Percentiles rank a stretch among this genome's conserved stretches.
Conservation (phyloP, 108 stramenopile genomes). For the Asterionellopsis glacialis region DNA sequence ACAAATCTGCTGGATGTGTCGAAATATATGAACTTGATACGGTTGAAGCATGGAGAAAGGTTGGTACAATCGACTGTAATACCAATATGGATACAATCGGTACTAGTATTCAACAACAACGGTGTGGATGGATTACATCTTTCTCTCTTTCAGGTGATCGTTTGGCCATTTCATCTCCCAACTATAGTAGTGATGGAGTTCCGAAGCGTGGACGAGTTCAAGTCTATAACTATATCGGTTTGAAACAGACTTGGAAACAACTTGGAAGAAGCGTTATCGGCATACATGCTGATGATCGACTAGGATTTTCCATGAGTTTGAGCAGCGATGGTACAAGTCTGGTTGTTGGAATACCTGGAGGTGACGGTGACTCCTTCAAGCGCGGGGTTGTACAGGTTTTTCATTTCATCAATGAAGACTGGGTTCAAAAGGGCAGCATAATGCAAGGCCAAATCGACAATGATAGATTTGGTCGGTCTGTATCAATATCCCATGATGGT, state of each 20-base stretch:
- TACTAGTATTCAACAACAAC: constrained; percentile 2
- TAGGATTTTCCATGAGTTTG: constrained; percentile 6
- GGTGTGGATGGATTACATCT: constrained; percentile 2
- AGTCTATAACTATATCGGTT: neutral
- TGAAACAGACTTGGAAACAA: neutral
- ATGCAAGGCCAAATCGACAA: constrained; percentile 12
- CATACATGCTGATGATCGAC: neutral
- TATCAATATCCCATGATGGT: constrained; percentile 30
- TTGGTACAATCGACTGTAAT: neutral
- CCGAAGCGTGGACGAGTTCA: neutral
- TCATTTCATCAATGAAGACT: constrained; percentile 5
- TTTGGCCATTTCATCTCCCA: constrained; percentile 8
- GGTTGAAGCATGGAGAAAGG: neutral
- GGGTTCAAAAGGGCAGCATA: constrained; percentile 25
- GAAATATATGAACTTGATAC: neutral
- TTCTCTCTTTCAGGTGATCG: neutral
- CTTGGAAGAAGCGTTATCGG: neutral
- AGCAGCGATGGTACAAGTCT: constrained; percentile 7
- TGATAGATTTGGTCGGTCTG: constrained; percentile 34
- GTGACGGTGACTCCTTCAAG: neutral
- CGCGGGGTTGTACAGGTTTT: neutral
- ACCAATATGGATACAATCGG: neutral
- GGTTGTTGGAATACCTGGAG: constrained; percentile 8
- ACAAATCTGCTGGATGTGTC: neutral
- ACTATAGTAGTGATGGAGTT: neutral